Conservation (phyloP, 2,329 filamentous ascomycete genomes). For the Whalleya microplaca region DNA sequence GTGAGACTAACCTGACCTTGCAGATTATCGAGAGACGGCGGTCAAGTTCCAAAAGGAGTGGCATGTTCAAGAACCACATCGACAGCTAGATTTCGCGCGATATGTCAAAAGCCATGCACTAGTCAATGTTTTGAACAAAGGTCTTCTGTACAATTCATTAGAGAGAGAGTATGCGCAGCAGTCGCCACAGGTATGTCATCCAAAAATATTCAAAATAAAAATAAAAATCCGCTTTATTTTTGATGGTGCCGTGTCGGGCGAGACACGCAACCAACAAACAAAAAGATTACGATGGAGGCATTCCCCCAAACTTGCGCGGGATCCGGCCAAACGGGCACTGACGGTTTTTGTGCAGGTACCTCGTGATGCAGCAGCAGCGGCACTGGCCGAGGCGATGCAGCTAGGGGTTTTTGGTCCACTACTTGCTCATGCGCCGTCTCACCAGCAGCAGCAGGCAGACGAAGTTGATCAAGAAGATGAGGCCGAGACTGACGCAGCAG, state of each 20-base stretch:
- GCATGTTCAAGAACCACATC: conserved; percentile 65
- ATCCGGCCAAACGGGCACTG: conserved; percentile 42
- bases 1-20: conserved; percentile 40
- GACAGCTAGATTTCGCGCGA: conserved; percentile 65
- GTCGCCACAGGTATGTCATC: conserved; percentile 49
- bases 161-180: conserved; percentile 58
- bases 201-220: conserved; percentile 3
- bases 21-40: conserved; percentile 70
- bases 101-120: conserved; percentile 68
- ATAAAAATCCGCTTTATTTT: conserved; percentile 16
- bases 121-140: conserved; percentile 65
- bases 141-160: conserved; percentile 62
- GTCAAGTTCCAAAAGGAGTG: conserved; percentile 72
- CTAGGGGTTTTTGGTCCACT: conserved; percentile 63
- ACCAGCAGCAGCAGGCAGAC: conserved; percentile 34
- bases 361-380: conserved; percentile 49
- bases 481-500: conserved; percentile 30
- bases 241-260: conserved; percentile 25
- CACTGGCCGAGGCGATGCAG: conserved; percentile 50
- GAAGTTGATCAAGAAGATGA: conserved; percentile 39
- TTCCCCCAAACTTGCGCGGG: conserved; percentile 31
- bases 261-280: conserved; percentile 26
- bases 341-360: conserved; percentile 52
- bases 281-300: conserved; percentile 23
- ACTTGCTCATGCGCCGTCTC: conserved; percentile 47